Conservation (phyloP, 345 rosid species). For the Microcos paniculata region DNA sequence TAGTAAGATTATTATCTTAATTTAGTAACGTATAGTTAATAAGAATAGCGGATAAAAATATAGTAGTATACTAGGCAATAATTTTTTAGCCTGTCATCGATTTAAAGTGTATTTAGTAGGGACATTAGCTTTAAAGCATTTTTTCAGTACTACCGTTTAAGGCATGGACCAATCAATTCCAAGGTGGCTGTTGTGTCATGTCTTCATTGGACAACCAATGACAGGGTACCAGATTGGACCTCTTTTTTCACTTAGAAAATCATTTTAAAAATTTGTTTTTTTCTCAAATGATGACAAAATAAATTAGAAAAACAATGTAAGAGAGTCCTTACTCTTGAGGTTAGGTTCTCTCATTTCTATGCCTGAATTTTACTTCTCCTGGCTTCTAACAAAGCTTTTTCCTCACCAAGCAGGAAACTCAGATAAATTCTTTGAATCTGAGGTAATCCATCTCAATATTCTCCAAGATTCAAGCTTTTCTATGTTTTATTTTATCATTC, state of each 20-base stretch:
- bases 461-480: slow-evolving; percentile 19
- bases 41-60: too few species aligned
- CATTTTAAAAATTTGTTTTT: neutral
- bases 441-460: slow-evolving; percentile 31
- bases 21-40: too few species aligned
- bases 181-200: neutral
- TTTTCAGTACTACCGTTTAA: neutral
- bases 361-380: slow-evolving; percentile 15
- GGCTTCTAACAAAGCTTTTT: neutral
- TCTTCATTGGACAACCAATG: neutral
- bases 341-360: slow-evolving; percentile 14
- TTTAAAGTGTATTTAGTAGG: neutral
- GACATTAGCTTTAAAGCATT: neutral
- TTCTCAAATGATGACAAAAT: slow-evolving; percentile 24
- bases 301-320: slow-evolving; percentile 5
- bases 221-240: neutral
- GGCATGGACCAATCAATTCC: neutral
- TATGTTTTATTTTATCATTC: neutral
- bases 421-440: slow-evolving; percentile 13
- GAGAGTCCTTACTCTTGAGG: neutral
- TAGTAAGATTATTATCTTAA: too few species aligned
- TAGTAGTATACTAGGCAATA: neutral
- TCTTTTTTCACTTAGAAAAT: neutral
- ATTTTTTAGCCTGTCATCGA: neutral
- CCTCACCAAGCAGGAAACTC: slow-evolving; percentile 6